Evolutionary conservation across 1,284 basidiomycete genomes (phyloP).

Genomic region (Coniferiporia weirii): DNA sequence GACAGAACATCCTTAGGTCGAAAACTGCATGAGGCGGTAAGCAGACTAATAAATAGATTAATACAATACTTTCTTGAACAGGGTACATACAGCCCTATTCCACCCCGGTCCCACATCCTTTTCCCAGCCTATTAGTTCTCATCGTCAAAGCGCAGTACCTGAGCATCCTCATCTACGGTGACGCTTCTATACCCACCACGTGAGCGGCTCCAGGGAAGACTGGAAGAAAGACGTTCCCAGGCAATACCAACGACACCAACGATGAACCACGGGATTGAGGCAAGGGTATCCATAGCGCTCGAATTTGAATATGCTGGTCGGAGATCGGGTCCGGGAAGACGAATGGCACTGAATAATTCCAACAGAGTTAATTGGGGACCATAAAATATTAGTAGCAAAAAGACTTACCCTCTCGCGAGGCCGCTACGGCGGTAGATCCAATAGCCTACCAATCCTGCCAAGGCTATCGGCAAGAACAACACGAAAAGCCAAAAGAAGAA

Average conservation of each 20-base stretch:
- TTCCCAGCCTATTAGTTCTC: conserved; percentile 44
- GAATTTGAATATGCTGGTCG: conserved; percentile 44
- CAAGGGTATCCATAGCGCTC: conserved; percentile 61
- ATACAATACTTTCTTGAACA: neutral
- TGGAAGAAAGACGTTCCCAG: conserved; percentile 57
- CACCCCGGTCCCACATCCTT: neutral
- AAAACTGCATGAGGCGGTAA: neutral
- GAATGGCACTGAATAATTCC: conserved; percentile 55
- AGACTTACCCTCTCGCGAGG: conserved; percentile 62
- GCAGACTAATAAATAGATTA: neutral
- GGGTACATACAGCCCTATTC: neutral
- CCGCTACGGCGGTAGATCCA: conserved; percentile 76
- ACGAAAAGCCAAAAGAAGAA: conserved; percentile 80
- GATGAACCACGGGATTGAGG: conserved; percentile 83
- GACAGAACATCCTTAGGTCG: too few relatives aligned
- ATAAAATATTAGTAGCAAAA: conserved; percentile 14
- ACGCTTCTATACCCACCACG: conserved; percentile 76
- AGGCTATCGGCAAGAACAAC: conserved; percentile 65
- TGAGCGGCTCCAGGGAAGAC: conserved; percentile 37
- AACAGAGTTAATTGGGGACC: conserved; percentile 13
- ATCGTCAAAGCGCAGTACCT: conserved; percentile 75
- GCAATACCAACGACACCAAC: conserved; percentile 72
- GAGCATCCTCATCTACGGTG: conserved; percentile 85
- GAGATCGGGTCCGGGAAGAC: conserved; percentile 56
- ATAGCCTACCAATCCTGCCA: conserved; percentile 70